Evolutionary conservation across 306 rosid species (phyloP).

Genomic region (Acacia crassicarpa): DNA sequence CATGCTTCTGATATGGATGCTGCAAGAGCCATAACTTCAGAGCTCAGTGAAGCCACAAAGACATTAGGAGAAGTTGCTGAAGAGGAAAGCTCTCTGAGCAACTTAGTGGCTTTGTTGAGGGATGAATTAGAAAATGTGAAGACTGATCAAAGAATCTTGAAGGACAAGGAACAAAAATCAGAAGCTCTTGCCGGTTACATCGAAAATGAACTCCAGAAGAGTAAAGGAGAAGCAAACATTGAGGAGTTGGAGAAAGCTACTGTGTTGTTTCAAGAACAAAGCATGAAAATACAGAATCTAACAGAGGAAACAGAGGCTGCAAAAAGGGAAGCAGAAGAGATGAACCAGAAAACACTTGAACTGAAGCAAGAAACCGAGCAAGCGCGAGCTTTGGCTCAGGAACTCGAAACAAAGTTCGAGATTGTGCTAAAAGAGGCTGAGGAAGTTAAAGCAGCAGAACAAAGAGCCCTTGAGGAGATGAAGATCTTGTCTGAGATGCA

Average conservation of each 20-base stretch:
- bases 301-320: constrained; percentile 45
- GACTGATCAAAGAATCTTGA: constrained; percentile 45
- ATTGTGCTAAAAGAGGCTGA: constrained; percentile 47
- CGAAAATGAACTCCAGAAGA: constrained; percentile 27
- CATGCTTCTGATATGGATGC: constrained; percentile 68
- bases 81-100: constrained; percentile 64
- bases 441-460: constrained; percentile 66
- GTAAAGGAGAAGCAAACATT: constrained; percentile 29
- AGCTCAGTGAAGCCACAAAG: constrained; percentile 66
- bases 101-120: constrained; percentile 42
- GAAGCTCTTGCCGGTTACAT: constrained; percentile 42
- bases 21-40: constrained; percentile 46
- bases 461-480: constrained; percentile 58
- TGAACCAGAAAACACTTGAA: constrained; percentile 39
- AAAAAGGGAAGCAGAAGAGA: constrained; percentile 53
- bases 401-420: constrained; percentile 54
- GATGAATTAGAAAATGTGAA: constrained; percentile 63
- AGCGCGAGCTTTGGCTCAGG: constrained; percentile 32
- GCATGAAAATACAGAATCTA: constrained; percentile 41
- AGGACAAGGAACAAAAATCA: constrained; percentile 39
- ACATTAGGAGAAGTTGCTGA: constrained; percentile 55
- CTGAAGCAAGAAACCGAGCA: constrained; percentile 55
- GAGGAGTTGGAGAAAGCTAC: constrained; percentile 14
- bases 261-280: constrained; percentile 20
- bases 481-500: constrained; percentile 44